A percentile compares a stretch with the other conserved stretches of the same genome.
Conservation (phyloP, 2,329 filamentous ascomycete species). For the Fusarium xyrophilum region DNA sequence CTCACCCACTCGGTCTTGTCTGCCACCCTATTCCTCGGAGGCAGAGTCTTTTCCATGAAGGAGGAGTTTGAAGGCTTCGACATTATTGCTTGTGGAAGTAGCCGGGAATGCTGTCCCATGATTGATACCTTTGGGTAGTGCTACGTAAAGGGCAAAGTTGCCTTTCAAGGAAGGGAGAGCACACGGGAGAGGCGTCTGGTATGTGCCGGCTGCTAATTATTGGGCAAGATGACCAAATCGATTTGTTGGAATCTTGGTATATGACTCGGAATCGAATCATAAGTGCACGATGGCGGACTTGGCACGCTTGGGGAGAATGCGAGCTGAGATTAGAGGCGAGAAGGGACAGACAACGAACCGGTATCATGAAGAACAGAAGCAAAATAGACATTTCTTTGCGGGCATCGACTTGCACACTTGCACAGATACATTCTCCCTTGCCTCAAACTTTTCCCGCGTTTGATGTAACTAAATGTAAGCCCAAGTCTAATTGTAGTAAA, state of each 20-base stretch:
- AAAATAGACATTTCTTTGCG: not conserved
- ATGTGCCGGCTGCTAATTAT: conserved; percentile 2
- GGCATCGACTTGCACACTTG: conserved; percentile 13
- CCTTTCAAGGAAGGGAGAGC: conserved; percentile 15
- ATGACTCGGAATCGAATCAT: not conserved
- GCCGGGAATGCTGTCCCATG: not conserved
- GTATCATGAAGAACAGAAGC: not conserved
- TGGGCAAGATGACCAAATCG: not conserved
- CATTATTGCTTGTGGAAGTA: conserved; percentile 17
- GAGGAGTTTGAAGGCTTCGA: conserved; percentile 16
- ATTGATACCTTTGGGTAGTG: not conserved
- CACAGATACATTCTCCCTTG: conserved; percentile 7
- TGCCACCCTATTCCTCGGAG: conserved; percentile 10
- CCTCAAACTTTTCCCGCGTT: not conserved
- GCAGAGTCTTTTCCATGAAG: conserved; percentile 18
- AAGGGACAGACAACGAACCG: not conserved
- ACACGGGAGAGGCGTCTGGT: conserved; percentile 17
- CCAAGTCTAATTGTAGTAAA: not conserved
- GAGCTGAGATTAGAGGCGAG: not conserved
- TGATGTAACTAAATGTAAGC: conserved; percentile 11
- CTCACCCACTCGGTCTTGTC: conserved; percentile 15
- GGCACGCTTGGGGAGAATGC: not conserved
- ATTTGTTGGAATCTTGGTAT: conserved; percentile 2
- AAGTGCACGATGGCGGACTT: not conserved
- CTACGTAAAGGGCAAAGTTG: conserved; percentile 1